Evolutionary conservation across 768 basidiomycete genomes (phyloP), one percentile per base, ranked within the genome.

Genomic region (Leccinum variicolor): DNA sequence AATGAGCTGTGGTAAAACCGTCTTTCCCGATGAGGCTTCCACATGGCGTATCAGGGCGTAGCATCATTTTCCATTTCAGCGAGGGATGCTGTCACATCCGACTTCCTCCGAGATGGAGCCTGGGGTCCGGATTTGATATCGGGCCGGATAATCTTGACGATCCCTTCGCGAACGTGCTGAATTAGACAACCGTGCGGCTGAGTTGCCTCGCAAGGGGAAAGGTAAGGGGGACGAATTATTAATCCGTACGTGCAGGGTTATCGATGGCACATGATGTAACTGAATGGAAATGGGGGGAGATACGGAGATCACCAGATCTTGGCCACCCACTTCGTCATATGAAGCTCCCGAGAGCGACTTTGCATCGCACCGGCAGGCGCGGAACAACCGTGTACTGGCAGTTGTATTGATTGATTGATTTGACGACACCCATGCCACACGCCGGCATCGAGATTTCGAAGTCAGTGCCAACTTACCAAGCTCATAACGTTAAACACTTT

Each of bases 61-160:
- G 50, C 33, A 61, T 57, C 62, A 59, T 28, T 55, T 31, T 29
- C 63, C 59, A 25, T 57, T 62, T 63, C 49, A 15, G 55, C 17
- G 14, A 50, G 17, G 33, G 41, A 53, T 59, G 58, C 53, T 61
- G 64, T 68, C 62, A 65, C 56, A 34, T 67, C 70, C 68, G 70
- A 66, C 53, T 41, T 60, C 63, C 68, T 69, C 66, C 66, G 66
- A 64, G 34, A 52, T 51, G 54, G 28, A 36, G 47, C 21, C 23
- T 36, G 41, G 25, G 14, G 39, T 13, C 47, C 7, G 39, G 17
- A 51, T 62, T 58, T 55, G 57, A 54, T 49, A 49, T 59, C 70
- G 69, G 69, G 13, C 69, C 67, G 69, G 62, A 43, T 60, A 57
- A 60, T 56, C 68, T 61, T 70, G 70, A 66, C 70, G 68, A 70